A percentile compares a stretch with the other conserved stretches of the same genome.
These are phyloP conservation scores for Gamarada debralockiae DNA, from an alignment of 495 filamentous ascomycete genomes.

Conservation along the genomic window DNA sequence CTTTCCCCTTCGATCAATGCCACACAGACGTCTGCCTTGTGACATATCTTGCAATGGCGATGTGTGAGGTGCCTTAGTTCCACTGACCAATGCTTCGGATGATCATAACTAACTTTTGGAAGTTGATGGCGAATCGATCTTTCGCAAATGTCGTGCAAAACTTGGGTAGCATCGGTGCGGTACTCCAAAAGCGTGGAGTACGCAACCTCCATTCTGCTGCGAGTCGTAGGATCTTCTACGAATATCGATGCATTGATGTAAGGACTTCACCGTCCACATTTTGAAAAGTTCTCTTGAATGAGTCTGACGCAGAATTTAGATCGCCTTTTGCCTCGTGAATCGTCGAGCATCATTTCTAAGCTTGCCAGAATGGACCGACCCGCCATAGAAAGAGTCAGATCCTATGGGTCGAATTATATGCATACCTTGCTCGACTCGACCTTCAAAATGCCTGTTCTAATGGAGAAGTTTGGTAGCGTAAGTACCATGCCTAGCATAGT, in stretches of 20 bases:
- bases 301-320: background rate
- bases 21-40: background rate
- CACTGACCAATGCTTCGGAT: background rate
- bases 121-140: conserved; percentile 6
- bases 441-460: background rate
- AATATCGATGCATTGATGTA: conserved; percentile 3
- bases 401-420: background rate
- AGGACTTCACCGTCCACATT: background rate
- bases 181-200: background rate
- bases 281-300: background rate
- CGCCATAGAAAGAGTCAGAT: background rate
- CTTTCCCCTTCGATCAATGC: background rate
- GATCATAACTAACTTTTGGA: too few species aligned
- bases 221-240: conserved; percentile 4
- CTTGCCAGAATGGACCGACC: background rate
- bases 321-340: background rate
- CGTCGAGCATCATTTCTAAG: conserved; percentile 1
- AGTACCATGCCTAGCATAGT: background rate
- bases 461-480: background rate
- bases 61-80: conserved; percentile 7
- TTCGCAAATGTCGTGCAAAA: background rate
- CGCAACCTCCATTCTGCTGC: background rate
- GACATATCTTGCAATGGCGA: background rate
- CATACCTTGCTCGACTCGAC: background rate
- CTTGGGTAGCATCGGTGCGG: background rate